phyloP scores from a whole-genome alignment of 2,329 filamentous ascomycete genomes.

The Dactylonectria estremocensis region DNA sequence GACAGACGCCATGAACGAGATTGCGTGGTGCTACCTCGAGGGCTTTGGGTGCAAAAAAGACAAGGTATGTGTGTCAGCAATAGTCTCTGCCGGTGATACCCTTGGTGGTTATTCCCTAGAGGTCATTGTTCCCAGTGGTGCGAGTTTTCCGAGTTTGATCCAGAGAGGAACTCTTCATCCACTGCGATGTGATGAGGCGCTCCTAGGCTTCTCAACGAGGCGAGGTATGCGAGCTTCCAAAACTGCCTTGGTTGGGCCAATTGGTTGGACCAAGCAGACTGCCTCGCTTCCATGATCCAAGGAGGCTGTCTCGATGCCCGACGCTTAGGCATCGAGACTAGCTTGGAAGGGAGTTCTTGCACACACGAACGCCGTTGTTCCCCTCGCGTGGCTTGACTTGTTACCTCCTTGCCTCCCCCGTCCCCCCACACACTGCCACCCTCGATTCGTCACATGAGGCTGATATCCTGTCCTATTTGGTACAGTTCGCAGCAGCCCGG shows the following conservation, averaged over 20 bases:
- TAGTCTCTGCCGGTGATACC: constrained; percentile 23
- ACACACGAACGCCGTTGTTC: constrained; percentile 18
- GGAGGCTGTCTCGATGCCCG: constrained; percentile 35
- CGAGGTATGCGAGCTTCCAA: constrained; percentile 24
- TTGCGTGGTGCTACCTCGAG: constrained; percentile 94
- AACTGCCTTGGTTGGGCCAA: not conserved
- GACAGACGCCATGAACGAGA: constrained; percentile 95
- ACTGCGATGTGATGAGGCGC: constrained; percentile 24
- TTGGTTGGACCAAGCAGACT: no score
- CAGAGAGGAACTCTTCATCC: constrained; percentile 17
- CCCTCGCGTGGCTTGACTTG: constrained; percentile 7
- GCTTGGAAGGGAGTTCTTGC: constrained; percentile 44
- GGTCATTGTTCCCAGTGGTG: constrained; percentile 22
- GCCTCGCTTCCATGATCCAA: not conserved
- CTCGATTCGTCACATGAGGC: constrained; percentile 62
- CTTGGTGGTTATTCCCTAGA: constrained; percentile 1
- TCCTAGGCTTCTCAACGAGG: constrained; percentile 6
- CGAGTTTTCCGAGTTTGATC: not conserved
- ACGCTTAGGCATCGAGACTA: constrained; percentile 56
- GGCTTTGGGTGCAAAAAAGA: constrained; percentile 99
- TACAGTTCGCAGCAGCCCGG: constrained; percentile 83
- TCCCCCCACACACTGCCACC: constrained; percentile 28
- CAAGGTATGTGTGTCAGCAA: constrained; percentile 79
- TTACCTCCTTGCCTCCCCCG: no score
- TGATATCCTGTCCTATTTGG: constrained; percentile 55